Conservation (phyloP, 306 rosid species). For the Cucurbita pepo region DNA sequence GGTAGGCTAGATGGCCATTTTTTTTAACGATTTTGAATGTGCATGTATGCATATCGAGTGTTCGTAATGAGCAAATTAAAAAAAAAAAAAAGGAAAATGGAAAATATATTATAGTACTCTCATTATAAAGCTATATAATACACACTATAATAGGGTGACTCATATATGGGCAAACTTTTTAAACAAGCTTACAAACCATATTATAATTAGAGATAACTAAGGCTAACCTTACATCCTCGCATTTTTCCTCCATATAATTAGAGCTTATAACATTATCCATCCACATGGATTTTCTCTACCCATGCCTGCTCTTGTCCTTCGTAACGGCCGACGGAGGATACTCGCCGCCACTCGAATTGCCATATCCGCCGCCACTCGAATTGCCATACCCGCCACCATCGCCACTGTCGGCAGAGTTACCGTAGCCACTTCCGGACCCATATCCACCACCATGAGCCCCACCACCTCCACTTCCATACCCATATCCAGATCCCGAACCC, state of each 20-base stretch:
- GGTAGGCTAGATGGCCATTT: no score
- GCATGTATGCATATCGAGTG: no score
- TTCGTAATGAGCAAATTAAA: not conserved
- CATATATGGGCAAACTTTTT: conserved; percentile 2
- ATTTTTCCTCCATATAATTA: not conserved
- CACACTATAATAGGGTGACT: not conserved
- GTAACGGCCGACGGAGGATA: conserved; percentile 8
- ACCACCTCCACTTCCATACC: conserved; percentile 41
- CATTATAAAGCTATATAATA: not conserved
- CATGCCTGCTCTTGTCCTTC: conserved; percentile 18
- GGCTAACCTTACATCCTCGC: not conserved
- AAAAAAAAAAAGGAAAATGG: not conserved
- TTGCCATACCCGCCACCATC: conserved; percentile 6
- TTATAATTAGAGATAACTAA: not conserved
- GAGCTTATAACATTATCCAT: not conserved
- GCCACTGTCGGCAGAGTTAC: conserved; percentile 14
- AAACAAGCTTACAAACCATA: not conserved
- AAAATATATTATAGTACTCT: not conserved
- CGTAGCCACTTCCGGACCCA: conserved; percentile 43
- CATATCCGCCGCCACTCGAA: conserved; percentile 9
- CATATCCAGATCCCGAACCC: conserved; percentile 46
- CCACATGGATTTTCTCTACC: not conserved
- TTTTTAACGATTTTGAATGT: no score
- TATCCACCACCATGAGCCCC: conserved; percentile 40
- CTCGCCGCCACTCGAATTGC: conserved; percentile 9